A percentile compares a stretch with the other conserved stretches of the same genome.
Evolutionary conservation across 108 stramenopile genomes (phyloP).

Genomic region (Schizochytrium sp.): DNA sequence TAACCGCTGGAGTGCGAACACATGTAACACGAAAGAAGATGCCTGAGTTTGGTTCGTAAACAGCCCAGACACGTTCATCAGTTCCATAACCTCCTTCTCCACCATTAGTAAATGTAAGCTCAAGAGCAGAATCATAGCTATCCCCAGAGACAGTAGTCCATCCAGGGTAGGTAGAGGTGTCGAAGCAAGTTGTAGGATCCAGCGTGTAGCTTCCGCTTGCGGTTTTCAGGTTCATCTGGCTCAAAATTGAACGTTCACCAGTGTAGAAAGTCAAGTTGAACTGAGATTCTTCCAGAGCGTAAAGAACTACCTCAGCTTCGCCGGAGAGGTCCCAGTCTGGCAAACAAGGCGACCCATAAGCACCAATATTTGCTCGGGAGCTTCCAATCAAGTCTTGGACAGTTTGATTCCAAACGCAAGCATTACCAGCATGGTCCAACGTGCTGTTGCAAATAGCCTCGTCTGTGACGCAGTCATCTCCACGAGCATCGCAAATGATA

Average conservation of each 20-base stretch:
- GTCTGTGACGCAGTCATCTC: not conserved
- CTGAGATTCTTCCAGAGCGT: not conserved
- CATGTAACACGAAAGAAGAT: constrained; percentile 23
- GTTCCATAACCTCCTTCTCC: not conserved
- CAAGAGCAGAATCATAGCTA: not conserved
- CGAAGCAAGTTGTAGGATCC: not conserved
- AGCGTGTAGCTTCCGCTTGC: not conserved
- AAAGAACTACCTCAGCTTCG: not conserved
- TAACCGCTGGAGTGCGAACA: not conserved
- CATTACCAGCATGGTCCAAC: constrained; percentile 11
- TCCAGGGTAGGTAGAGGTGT: not conserved
- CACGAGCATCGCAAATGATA: constrained; percentile 39
- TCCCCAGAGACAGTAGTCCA: not conserved
- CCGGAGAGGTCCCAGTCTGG: not conserved
- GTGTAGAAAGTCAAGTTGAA: not conserved
- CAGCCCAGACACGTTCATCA: not conserved
- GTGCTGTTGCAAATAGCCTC: not conserved
- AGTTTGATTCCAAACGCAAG: constrained; percentile 33
- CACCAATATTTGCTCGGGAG: constrained; percentile 8
- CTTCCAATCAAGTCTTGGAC: not conserved
- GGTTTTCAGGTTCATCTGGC: not conserved
- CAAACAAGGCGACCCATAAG: not conserved
- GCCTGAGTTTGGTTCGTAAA: not conserved
- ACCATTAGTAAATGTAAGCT: not conserved
- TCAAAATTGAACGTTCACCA: not conserved